These are phyloP conservation scores for Tanacetum coccineum DNA, from an alignment of 129 eudicot species.

Conservation along the genomic window DNA sequence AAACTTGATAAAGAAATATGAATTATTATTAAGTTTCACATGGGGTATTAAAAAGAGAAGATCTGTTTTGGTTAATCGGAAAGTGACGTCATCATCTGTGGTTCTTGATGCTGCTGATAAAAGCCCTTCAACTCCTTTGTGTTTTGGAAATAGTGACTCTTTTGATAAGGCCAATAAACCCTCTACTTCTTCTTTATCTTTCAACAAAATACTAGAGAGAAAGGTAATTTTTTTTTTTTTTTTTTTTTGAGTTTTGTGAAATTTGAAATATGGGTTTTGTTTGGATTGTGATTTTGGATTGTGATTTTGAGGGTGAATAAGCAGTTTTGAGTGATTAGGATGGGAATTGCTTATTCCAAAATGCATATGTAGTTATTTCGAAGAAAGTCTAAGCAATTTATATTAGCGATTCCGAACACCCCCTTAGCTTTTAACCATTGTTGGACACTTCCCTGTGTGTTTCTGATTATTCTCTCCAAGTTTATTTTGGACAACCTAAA, in stretches of 20 bases:
- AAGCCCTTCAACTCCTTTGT: slow-evolving; percentile 52
- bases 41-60: slow-evolving; percentile 47
- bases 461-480: no score
- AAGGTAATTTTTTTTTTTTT: slow-evolving; percentile 38
- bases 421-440: no score
- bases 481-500: no score
- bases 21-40: neutral
- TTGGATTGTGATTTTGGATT: neutral
- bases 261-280: slow-evolving; percentile 19
- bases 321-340: no score
- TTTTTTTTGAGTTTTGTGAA: neutral
- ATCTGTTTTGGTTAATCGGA: slow-evolving; percentile 28
- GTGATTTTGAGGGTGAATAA: no score
- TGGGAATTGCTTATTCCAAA: no score
- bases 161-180: slow-evolving; percentile 29
- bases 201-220: slow-evolving; percentile 23
- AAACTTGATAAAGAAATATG: neutral
- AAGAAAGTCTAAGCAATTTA: neutral
- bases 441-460: no score
- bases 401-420: neutral
- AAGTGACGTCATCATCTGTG: neutral
- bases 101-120: slow-evolving; percentile 30
- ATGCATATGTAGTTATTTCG: no score
- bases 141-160: slow-evolving; percentile 38
- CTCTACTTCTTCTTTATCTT: slow-evolving; percentile 7